Evolutionary conservation across 2,329 filamentous ascomycete species (phyloP).

Genomic region (Fusarium oligoseptatum): DNA sequence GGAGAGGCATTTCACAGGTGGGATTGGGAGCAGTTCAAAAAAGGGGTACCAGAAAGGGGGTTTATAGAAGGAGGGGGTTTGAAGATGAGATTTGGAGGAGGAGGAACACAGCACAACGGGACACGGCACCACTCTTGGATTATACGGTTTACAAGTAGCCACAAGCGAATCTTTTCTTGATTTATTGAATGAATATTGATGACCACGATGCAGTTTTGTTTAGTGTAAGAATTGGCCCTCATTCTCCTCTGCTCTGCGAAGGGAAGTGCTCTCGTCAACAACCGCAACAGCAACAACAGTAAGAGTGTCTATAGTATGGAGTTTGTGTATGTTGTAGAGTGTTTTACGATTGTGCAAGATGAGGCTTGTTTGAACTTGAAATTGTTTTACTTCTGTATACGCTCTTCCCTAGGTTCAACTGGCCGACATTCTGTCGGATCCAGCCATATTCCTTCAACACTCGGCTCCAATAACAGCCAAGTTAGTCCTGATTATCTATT

Average conservation of each 20-base stretch:
- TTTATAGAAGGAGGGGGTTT: background rate
- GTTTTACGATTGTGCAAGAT: background rate
- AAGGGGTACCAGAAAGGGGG: background rate
- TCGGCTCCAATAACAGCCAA: constrained; percentile 3
- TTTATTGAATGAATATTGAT: constrained; percentile 2
- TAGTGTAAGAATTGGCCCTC: background rate
- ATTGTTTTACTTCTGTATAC: background rate
- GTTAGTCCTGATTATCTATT: constrained; percentile 11
- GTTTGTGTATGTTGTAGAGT: background rate
- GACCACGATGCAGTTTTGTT: background rate
- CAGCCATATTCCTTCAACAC: background rate
- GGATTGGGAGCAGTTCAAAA: constrained; percentile 20
- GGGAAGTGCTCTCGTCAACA: background rate
- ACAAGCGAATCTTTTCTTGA: constrained; percentile 41
- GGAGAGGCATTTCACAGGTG: constrained; percentile 25
- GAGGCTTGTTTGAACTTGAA: background rate
- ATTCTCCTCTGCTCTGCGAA: background rate
- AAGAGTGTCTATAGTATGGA: background rate
- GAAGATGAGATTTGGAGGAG: constrained; percentile 14
- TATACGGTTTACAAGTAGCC: constrained; percentile 36
- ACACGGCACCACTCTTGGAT: constrained; percentile 27
- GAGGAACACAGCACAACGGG: constrained; percentile 27
- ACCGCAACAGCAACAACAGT: background rate
- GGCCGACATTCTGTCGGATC: background rate
- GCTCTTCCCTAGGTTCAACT: background rate